phyloP scores from a whole-genome alignment of 2,329 filamentous ascomycete species.

The Westerdykella sp. region DNA sequence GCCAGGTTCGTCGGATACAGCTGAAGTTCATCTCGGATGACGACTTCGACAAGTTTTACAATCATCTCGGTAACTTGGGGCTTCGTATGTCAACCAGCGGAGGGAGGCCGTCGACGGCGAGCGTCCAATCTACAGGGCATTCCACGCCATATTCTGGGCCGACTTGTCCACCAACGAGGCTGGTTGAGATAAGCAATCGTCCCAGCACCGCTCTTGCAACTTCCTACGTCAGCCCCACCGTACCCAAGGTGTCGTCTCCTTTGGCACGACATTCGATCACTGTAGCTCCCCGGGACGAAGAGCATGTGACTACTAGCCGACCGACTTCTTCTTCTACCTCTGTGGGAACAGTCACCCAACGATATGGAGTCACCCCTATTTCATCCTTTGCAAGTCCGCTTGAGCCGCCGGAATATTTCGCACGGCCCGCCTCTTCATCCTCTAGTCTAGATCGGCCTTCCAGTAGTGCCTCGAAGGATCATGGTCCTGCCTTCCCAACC shows the following conservation, averaged over 20 bases:
- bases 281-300: not conserved
- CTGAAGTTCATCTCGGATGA: conserved; percentile 37
- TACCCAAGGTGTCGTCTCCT: not conserved
- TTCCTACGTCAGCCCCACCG: not conserved
- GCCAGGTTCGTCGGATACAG: conserved; percentile 41
- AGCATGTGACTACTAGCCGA: not conserved
- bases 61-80: conserved; percentile 29
- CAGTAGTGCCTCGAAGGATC: not conserved
- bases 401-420: conserved; percentile 22
- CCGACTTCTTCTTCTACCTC: no score
- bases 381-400: conserved; percentile 11
- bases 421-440: conserved; percentile 19
- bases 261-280: not conserved
- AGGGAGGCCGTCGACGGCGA: conserved; percentile 6
- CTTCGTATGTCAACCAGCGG: conserved; percentile 25
- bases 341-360: no score
- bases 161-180: conserved; percentile 23
- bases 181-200: conserved; percentile 19
- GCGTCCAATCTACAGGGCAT: no score
- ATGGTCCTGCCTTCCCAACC: conserved; percentile 2
- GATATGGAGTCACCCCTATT: no score
- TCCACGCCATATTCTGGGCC: conserved; percentile 4
- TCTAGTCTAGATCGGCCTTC: not conserved
- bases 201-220: conserved; percentile 17
- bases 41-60: conserved; percentile 34